Evolutionary conservation across 169 alveolate species (phyloP), one percentile per base, ranked within the genome.

Genomic region (Ichthyophthirius multifiliis): DNA sequence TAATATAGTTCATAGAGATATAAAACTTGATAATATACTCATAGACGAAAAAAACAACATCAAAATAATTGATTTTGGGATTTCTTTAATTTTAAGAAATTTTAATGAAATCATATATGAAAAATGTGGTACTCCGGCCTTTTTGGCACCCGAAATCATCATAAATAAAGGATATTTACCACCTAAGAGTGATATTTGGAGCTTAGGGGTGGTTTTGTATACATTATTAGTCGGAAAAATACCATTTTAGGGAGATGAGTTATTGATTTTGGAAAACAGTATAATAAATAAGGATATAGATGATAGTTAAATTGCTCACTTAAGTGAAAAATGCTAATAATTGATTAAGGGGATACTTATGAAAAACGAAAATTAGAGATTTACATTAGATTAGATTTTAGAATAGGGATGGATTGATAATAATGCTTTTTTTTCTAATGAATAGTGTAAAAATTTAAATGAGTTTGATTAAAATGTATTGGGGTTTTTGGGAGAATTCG

Each of bases 101-200:
- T 89, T 84, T 39, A 83, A 82, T 63, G 83, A 64, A 75, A 86
- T 89, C 76, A 88, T 67, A n/a, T n/a, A n/a, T 55, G 94, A 82
- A 45, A 44, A 83, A 44, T 89, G 95, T 80, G 97, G 97, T 27
- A 91, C 95, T 34, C 97, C 97, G 18, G 94, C 95, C 31, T 93
- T 89, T 75, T 90, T 93, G 12, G 95, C 97, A 31, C 97, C 97
- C 15, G 97, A 93, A 79, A 90, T 91, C 41, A 88, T 93, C 15
- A 75, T 73, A 32, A 93, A 88, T 32, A 82, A 87, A 71, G 65
- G 76, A 35, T 90, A 93, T 82, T 76, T 78, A 27, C 94, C 93
- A 27, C 83, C 83, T 37, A 78, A 85, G 12, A 93, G 90, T 74
- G 97, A 93, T 89, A 83, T 93, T 18, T 93, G 97, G 97, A 78